These are phyloP conservation scores for Yamadazyma dushanensis DNA, from an alignment of 1,139 yeast species.

Conservation along the genomic window DNA sequence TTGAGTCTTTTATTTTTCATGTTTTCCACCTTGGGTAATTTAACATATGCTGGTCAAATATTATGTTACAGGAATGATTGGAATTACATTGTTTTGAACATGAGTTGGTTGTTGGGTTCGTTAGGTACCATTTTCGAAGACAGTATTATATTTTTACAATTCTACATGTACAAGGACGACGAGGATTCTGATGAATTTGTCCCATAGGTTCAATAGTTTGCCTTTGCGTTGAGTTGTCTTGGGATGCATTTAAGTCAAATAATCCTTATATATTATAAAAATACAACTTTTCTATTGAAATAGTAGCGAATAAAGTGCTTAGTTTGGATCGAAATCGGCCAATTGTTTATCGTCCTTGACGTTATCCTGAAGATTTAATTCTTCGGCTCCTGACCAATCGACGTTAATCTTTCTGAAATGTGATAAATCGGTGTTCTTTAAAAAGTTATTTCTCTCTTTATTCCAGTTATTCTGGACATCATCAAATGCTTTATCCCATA, in stretches of 20 bases:
- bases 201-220: constrained; percentile 5
- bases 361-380: constrained; percentile 31
- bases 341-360: constrained; percentile 30
- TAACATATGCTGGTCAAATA: constrained; percentile 77
- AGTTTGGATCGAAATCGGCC: constrained; percentile 46
- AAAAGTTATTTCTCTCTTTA: constrained; percentile 60
- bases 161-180: constrained; percentile 53
- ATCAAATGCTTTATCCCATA: constrained; percentile 76
- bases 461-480: constrained; percentile 72
- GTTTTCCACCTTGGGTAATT: constrained; percentile 72
- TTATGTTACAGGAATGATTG: constrained; percentile 62
- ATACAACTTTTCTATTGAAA: too few relatives aligned
- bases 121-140: constrained; percentile 75
- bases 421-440: constrained; percentile 71
- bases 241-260: too few relatives aligned
- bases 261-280: too few relatives aligned
- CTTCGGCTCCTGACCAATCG: constrained; percentile 70
- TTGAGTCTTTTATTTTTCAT: constrained; percentile 72
- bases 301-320: background rate
- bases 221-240: too few relatives aligned
- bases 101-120: constrained; percentile 76
- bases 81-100: constrained; percentile 59
- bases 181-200: constrained; percentile 17
- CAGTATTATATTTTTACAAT: constrained; percentile 60
- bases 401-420: constrained; percentile 49